phyloP scores from a whole-genome alignment of 2,329 filamentous ascomycete genomes.

The Raffaelea arxii region DNA sequence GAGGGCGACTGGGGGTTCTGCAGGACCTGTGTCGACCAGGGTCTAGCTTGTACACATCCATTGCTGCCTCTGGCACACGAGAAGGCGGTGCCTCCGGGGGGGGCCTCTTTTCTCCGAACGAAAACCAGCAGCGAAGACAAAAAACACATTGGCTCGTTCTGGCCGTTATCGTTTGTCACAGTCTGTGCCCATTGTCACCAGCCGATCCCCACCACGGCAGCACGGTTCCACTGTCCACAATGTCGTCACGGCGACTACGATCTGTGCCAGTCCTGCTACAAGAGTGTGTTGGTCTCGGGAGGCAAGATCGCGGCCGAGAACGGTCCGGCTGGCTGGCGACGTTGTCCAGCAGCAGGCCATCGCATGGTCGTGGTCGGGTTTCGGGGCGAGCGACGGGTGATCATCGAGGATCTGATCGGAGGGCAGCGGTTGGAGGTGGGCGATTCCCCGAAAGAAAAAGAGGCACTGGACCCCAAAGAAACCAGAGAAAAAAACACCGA shows the following conservation, averaged over 20 bases:
- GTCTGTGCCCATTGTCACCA: slow-evolving; percentile 71
- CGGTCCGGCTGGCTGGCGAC: slow-evolving; percentile 70
- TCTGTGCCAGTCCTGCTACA: slow-evolving; percentile 72
- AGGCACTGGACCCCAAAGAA: slow-evolving; percentile 18
- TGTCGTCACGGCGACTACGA: slow-evolving; percentile 68
- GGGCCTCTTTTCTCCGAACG: slow-evolving; percentile 18
- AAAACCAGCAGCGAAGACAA: slow-evolving; percentile 19
- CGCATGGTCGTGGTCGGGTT: slow-evolving; percentile 78
- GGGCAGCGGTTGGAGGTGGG: slow-evolving; percentile 53
- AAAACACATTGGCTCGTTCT: slow-evolving; percentile 43
- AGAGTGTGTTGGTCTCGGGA: slow-evolving; percentile 45
- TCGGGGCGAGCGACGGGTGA: slow-evolving; percentile 52
- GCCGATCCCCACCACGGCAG: slow-evolving; percentile 58
- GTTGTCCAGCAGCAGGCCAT: slow-evolving; percentile 68
- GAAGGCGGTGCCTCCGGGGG: slow-evolving; percentile 18
- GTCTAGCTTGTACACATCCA: slow-evolving; percentile 70
- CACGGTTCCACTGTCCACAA: slow-evolving; percentile 65
- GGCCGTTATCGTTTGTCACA: slow-evolving; percentile 61
- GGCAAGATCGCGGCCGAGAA: slow-evolving; percentile 64
- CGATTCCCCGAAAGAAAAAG: background rate
- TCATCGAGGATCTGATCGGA: slow-evolving; percentile 67
- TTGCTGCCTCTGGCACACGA: slow-evolving; percentile 67
- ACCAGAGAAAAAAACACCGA: slow-evolving; percentile 4
- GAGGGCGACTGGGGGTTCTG: slow-evolving; percentile 94
- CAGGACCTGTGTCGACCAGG: slow-evolving; percentile 75